Percentiles rank a stretch among this genome's conserved stretches.
These are phyloP conservation scores for Osmanthus fragrans DNA, from an alignment of 257 asterid species.

Conservation along the genomic window DNA sequence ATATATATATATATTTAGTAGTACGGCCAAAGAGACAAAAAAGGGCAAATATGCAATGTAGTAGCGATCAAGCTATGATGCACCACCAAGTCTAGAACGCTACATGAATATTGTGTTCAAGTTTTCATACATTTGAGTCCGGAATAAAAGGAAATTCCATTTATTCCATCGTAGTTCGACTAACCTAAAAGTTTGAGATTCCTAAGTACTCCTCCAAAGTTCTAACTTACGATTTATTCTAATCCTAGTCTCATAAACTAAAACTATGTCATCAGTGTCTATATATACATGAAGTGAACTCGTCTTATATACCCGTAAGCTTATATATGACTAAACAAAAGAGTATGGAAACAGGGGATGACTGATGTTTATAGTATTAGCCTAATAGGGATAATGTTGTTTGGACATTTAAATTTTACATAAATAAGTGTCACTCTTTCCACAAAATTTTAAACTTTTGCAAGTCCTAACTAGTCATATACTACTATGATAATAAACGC, in stretches of 20 bases:
- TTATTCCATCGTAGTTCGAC: neutral
- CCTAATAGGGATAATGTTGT: neutral
- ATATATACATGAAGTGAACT: neutral
- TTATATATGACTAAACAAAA: neutral
- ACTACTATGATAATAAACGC: too few species aligned
- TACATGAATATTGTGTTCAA: neutral
- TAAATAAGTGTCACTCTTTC: neutral
- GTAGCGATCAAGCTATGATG: too few species aligned
- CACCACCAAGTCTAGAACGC: neutral
- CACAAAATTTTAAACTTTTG: neutral
- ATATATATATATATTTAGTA: too few species aligned
- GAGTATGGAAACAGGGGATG: neutral
- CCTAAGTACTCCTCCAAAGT: neutral
- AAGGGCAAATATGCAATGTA: too few species aligned
- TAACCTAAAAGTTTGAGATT: neutral
- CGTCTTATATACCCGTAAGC: neutral
- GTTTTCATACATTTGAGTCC: neutral
- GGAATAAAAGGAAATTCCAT: neutral
- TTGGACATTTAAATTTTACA: neutral
- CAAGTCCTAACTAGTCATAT: neutral
- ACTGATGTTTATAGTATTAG: neutral
- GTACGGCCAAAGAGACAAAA: too few species aligned
- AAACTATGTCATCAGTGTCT: neutral
- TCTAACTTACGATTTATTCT: neutral
- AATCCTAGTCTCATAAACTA: neutral